These are phyloP conservation scores for Trematosphaeria pertusa DNA, from an alignment of 2,329 filamentous ascomycete species.

Conservation along the genomic window DNA sequence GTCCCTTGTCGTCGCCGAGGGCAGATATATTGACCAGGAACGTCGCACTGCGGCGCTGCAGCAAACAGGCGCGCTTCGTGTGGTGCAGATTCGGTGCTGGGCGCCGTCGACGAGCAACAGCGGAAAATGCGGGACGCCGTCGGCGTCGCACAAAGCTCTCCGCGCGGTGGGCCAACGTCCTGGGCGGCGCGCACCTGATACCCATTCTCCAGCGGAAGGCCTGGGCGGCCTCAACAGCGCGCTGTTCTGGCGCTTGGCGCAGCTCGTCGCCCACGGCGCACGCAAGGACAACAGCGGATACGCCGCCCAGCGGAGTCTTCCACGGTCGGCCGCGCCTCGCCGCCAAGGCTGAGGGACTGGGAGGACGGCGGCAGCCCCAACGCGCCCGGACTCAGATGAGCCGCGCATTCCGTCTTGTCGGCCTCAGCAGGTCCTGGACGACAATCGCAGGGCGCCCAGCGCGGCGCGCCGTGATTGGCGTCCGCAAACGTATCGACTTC, in stretches of 20 bases:
- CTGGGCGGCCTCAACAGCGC: conserved; percentile 24
- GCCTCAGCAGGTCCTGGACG: conserved; percentile 24
- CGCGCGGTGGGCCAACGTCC: conserved; percentile 13
- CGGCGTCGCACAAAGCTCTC: conserved; percentile 8
- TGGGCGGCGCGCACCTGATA: conserved; percentile 10
- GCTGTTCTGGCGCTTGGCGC: conserved; percentile 16
- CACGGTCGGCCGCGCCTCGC: too few species aligned
- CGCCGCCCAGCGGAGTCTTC: not conserved
- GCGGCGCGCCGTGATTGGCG: conserved; percentile 28
- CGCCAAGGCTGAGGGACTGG: conserved; percentile 12
- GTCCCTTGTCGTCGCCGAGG: conserved; percentile 3
- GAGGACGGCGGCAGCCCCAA: conserved; percentile 9
- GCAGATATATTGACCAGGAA: conserved; percentile 8
- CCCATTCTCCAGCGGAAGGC: conserved; percentile 23
- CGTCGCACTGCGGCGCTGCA: conserved; percentile 12
- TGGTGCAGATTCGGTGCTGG: conserved; percentile 12
- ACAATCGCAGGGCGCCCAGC: conserved; percentile 5
- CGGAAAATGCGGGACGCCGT: conserved; percentile 9
- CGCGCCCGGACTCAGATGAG: conserved; percentile 19
- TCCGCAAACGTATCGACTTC: conserved; percentile 16
- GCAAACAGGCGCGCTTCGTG: conserved; percentile 6
- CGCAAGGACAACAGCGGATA: not conserved
- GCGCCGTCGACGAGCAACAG: conserved; percentile 10
- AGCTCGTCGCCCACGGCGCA: conserved; percentile 9
- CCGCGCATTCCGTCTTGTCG: conserved; percentile 39